A percentile compares a stretch with the other conserved stretches of the same genome.
Evolutionary conservation across 1,284 basidiomycete species (phyloP).

Genomic region (Hymenochaete sp.): DNA sequence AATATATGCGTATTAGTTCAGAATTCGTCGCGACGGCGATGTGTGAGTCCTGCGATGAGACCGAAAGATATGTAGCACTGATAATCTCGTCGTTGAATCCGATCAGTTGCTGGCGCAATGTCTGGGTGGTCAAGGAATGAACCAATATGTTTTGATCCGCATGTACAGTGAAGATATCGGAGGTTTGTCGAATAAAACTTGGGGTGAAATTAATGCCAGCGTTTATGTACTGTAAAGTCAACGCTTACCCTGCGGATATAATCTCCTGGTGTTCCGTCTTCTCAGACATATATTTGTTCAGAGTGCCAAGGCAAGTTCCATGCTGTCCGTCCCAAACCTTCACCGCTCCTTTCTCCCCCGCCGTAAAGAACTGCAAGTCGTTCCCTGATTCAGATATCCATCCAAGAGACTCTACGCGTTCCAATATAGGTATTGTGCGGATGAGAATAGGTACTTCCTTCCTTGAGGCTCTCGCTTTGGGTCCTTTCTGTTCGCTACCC

Average conservation of each 20-base stretch:
- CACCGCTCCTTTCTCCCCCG: slow-evolving; percentile 79
- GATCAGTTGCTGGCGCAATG: slow-evolving; percentile 77
- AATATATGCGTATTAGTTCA: slow-evolving; percentile 84
- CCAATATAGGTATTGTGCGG: slow-evolving; percentile 82
- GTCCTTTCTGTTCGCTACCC: slow-evolving; percentile 36
- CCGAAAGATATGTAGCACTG: slow-evolving; percentile 72
- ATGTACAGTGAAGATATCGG: slow-evolving; percentile 80
- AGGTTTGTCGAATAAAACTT: slow-evolving; percentile 50
- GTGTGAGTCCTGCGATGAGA: slow-evolving; percentile 46
- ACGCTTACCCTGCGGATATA: slow-evolving; percentile 56
- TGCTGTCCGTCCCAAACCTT: slow-evolving; percentile 76
- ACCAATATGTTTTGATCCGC: slow-evolving; percentile 96
- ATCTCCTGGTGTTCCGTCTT: slow-evolving; percentile 76
- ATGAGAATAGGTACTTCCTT: slow-evolving; percentile 46
- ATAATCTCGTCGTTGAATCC: slow-evolving; percentile 99
- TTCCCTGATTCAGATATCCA: slow-evolving; percentile 44
- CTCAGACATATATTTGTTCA: slow-evolving; percentile 47
- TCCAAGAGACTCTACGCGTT: slow-evolving; percentile 83
- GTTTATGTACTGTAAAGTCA: neutral
- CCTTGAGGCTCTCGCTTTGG: slow-evolving; percentile 35
- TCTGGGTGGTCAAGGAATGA: slow-evolving; percentile 55
- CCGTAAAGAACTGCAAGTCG: slow-evolving; percentile 69
- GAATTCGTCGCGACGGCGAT: slow-evolving; percentile 95
- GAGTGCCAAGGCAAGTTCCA: slow-evolving; percentile 53
- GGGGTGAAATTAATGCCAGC: slow-evolving; percentile 15